Conservation (phyloP, 2,329 filamentous ascomycete genomes). For the Apiospora pterosperma region DNA sequence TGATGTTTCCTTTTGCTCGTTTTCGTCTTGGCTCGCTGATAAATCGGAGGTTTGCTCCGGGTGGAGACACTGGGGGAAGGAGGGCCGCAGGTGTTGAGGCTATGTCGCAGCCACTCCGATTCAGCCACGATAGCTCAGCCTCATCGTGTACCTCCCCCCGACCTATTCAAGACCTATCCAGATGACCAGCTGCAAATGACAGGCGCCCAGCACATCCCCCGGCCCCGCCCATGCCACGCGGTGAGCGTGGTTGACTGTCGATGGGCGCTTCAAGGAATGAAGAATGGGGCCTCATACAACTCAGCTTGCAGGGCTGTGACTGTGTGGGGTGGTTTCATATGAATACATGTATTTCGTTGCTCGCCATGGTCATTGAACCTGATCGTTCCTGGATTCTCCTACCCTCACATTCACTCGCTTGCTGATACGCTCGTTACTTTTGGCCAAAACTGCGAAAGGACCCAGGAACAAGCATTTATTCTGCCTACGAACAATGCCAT, state of each 20-base stretch:
- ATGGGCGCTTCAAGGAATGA: not conserved
- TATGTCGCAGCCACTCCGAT: not conserved
- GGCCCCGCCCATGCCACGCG: not conserved
- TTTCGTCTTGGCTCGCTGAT: too few species aligned
- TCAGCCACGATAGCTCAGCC: not conserved
- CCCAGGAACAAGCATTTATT: not conserved
- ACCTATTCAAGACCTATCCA: not conserved
- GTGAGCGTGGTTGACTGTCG: not conserved
- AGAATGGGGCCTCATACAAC: not conserved
- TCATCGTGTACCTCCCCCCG: too few species aligned
- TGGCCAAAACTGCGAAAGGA: not conserved
- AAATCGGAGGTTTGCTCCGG: too few species aligned
- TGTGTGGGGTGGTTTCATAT: not conserved
- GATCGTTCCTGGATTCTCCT: not conserved
- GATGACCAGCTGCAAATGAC: not conserved
- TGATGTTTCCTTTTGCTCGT: too few species aligned
- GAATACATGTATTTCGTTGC: not conserved
- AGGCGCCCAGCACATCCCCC: not conserved
- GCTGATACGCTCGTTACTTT: not conserved
- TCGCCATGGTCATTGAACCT: not conserved
- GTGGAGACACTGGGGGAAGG: too few species aligned
- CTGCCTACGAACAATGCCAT: slow-evolving; percentile 33
- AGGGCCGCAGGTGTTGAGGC: too few species aligned
- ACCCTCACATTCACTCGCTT: not conserved
- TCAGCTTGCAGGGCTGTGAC: not conserved